These are phyloP conservation scores for Plasmodium vivax DNA, from an alignment of 169 alveolate species.

Conservation along the genomic window DNA sequence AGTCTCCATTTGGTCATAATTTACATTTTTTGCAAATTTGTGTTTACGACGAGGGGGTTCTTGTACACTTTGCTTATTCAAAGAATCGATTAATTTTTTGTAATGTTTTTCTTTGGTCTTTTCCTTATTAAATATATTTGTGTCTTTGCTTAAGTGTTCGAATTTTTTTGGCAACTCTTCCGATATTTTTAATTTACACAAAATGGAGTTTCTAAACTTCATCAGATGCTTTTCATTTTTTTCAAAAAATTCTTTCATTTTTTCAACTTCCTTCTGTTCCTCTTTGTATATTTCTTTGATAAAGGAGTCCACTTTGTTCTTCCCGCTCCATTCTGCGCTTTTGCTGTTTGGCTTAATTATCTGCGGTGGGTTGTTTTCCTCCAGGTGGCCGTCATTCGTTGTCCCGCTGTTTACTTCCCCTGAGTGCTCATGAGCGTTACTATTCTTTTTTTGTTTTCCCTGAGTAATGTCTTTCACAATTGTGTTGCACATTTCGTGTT, in stretches of 20 bases:
- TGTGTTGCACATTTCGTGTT: not conserved
- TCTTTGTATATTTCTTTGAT: slow-evolving; percentile 48
- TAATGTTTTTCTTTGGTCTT: slow-evolving; percentile 52
- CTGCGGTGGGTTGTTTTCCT: not conserved
- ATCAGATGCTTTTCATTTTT: slow-evolving; percentile 38
- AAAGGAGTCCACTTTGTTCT: slow-evolving; percentile 3
- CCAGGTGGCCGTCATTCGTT: not conserved
- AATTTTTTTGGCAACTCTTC: slow-evolving; percentile 46
- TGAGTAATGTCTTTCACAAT: not conserved
- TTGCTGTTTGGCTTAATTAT: not conserved
- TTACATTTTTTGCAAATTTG: slow-evolving; percentile 52
- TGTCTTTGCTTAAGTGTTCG: slow-evolving; percentile 59
- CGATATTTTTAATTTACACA: slow-evolving; percentile 69
- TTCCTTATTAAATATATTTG: slow-evolving; percentile 11
- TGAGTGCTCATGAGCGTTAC: not conserved
- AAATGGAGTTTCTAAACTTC: slow-evolving; percentile 44
- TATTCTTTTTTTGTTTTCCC: not conserved
- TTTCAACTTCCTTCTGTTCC: slow-evolving; percentile 50
- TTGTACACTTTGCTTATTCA: slow-evolving; percentile 1
- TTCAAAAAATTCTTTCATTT: slow-evolving; percentile 67
- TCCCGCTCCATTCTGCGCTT: not conserved
- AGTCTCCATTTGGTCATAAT: slow-evolving; percentile 68
- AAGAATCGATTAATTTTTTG: slow-evolving; percentile 37
- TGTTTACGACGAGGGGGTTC: slow-evolving; percentile 17
- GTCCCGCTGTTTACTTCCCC: not conserved